Conservation (phyloP, 1,284 basidiomycete genomes). For the Golubevia sp. region DNA sequence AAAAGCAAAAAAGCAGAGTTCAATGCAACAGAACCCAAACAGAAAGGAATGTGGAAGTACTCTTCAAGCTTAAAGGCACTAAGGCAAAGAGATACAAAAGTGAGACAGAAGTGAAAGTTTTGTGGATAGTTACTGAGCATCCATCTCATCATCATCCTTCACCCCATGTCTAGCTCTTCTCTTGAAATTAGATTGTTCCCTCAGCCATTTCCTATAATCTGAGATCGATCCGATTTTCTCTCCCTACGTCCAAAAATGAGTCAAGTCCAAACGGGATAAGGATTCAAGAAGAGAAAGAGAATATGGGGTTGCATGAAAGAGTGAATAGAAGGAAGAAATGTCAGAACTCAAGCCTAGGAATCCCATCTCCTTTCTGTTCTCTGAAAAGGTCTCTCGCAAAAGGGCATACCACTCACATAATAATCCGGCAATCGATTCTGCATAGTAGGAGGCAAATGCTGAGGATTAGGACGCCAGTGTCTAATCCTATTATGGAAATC, state of each 20-base stretch:
- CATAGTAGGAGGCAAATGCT: conserved; percentile 29
- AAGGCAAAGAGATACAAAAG: too few species aligned
- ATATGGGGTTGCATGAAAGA: background rate
- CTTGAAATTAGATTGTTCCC: conserved; percentile 27
- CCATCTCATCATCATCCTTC: too few species aligned
- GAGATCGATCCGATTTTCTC: conserved; percentile 53
- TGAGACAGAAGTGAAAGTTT: too few species aligned
- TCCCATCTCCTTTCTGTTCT: too few species aligned
- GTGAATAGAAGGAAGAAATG: background rate
- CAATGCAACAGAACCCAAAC: too few species aligned
- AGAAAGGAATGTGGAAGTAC: too few species aligned
- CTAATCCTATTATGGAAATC: conserved; percentile 52
- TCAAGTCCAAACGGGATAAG: background rate
- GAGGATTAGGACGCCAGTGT: conserved; percentile 42
- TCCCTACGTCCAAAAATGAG: conserved; percentile 13
- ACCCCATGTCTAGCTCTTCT: too few species aligned
- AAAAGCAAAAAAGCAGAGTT: too few species aligned
- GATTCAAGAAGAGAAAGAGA: background rate
- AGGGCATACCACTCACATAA: conserved; percentile 34
- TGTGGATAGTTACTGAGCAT: too few species aligned
- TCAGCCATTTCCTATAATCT: conserved; percentile 56
- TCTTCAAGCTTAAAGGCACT: too few species aligned
- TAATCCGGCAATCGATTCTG: conserved; percentile 57
- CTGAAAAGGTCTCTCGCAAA: too few species aligned
- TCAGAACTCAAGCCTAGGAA: too few species aligned